Conservation (phyloP, 371 early-diverging fungal genomes). For the Coemansia sp. region DNA sequence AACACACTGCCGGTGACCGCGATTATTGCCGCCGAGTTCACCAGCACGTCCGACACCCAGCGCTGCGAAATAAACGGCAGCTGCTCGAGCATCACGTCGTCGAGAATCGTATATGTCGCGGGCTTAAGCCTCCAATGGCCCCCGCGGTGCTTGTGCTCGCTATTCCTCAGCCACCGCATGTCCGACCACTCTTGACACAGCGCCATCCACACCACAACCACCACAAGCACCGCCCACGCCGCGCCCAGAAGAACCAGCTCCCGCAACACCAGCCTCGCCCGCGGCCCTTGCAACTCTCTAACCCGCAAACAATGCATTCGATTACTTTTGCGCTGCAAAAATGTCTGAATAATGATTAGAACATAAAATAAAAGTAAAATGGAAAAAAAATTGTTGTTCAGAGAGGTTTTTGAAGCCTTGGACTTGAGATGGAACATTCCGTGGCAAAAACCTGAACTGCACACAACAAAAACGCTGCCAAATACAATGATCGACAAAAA, state of each 20-base stretch:
- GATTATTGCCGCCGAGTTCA: slow-evolving; percentile 16
- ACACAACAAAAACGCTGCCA: no score
- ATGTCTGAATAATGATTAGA: background rate
- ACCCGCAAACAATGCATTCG: background rate
- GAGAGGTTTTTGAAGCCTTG: no score
- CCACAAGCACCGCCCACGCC: slow-evolving; percentile 9
- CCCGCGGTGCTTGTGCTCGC: background rate
- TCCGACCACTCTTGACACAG: slow-evolving; percentile 46
- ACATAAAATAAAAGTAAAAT: background rate
- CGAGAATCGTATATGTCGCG: slow-evolving; percentile 9
- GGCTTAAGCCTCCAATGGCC: slow-evolving; percentile 15
- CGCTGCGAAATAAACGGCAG: slow-evolving; percentile 14
- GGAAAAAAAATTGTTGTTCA: no score
- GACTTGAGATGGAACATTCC: no score
- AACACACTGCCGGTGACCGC: slow-evolving; percentile 24
- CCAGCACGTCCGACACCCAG: slow-evolving; percentile 29
- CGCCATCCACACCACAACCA: slow-evolving; percentile 33
- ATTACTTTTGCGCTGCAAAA: background rate
- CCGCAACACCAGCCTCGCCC: slow-evolving; percentile 1
- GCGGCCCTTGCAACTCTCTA: background rate
- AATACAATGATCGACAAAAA: no score
- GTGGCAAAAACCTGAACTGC: no score
- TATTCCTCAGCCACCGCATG: slow-evolving; percentile 27
- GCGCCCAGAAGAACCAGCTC: slow-evolving; percentile 12
- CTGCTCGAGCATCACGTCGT: slow-evolving; percentile 29